These are phyloP conservation scores for Cymbopogon citratus DNA, from an alignment of 176 grass and related monocot genomes.

Conservation along the genomic window DNA sequence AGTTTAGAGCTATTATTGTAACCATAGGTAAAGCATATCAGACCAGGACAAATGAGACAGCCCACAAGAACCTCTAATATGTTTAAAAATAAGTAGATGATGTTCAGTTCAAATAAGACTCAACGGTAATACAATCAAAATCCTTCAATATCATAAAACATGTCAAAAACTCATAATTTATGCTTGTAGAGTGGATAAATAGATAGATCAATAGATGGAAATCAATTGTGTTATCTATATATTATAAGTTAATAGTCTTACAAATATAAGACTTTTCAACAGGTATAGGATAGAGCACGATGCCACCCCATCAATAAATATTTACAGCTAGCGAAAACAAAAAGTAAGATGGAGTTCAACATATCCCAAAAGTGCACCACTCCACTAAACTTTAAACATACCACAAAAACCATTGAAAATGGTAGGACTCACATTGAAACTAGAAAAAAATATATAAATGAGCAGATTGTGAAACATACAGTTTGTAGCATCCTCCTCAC, in stretches of 20 bases:
- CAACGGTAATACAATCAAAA: not conserved
- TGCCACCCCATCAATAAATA: not conserved
- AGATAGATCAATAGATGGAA: not conserved
- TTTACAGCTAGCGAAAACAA: not conserved
- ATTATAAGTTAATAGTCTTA: not conserved
- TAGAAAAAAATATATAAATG: not conserved
- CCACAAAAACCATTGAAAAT: not conserved
- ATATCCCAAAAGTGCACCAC: not conserved
- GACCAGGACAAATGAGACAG: not conserved
- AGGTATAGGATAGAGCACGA: not conserved
- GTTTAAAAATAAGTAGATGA: not conserved
- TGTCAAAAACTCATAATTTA: not conserved
- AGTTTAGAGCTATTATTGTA: not conserved
- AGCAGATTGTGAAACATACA: slow-evolving; percentile 46
- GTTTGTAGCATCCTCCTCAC: slow-evolving; percentile 68
- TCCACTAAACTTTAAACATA: not conserved
- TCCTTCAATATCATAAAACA: not conserved
- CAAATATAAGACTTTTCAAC: not conserved
- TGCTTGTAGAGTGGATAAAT: not conserved
- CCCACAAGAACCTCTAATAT: not conserved
- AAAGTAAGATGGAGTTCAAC: not conserved
- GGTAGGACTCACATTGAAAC: not conserved
- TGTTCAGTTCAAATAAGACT: not conserved
- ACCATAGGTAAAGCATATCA: not conserved
- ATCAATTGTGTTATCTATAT: not conserved